Conservation (phyloP, 75 land plant genomes). For the Selaginella tamariscina region DNA sequence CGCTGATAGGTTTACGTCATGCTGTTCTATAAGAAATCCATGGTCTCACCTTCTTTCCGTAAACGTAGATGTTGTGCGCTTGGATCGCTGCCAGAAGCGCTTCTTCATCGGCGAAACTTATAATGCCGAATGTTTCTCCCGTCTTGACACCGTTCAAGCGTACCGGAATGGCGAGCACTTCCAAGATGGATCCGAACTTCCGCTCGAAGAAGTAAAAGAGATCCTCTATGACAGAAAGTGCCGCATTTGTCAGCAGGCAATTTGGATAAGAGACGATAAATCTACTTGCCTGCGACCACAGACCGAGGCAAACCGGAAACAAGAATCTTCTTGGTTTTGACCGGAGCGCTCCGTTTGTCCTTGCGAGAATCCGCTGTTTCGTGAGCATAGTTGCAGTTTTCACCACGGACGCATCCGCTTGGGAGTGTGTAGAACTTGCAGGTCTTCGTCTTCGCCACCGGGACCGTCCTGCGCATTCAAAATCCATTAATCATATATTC, state of each 20-base stretch:
- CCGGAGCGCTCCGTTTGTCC: too few species aligned
- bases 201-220: slow-evolving; percentile 39
- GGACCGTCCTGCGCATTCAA: slow-evolving; percentile 4
- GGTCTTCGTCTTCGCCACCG: slow-evolving; percentile 26
- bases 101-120: slow-evolving; percentile 44
- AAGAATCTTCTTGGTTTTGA: slow-evolving; percentile 34
- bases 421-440: slow-evolving; percentile 41
- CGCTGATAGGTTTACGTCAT: too few species aligned
- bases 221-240: slow-evolving; percentile 25
- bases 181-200: slow-evolving; percentile 49
- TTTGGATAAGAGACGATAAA: not conserved
- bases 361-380: slow-evolving; percentile 25
- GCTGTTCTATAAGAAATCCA: too few species aligned
- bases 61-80: slow-evolving; percentile 44
- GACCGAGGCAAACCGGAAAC: slow-evolving; percentile 52
- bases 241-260: not conserved
- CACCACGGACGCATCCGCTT: slow-evolving; percentile 42
- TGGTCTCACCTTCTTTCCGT: slow-evolving; percentile 45
- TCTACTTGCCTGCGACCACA: slow-evolving; percentile 44
- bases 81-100: slow-evolving; percentile 41
- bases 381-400: slow-evolving; percentile 41
- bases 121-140: slow-evolving; percentile 55
- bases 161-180: slow-evolving; percentile 47
- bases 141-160: slow-evolving; percentile 31
- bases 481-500: too few species aligned